Base-by-base conservation (phyloP, 2,329 filamentous ascomycete genomes). In the Hysterium pulicare region DNA sequence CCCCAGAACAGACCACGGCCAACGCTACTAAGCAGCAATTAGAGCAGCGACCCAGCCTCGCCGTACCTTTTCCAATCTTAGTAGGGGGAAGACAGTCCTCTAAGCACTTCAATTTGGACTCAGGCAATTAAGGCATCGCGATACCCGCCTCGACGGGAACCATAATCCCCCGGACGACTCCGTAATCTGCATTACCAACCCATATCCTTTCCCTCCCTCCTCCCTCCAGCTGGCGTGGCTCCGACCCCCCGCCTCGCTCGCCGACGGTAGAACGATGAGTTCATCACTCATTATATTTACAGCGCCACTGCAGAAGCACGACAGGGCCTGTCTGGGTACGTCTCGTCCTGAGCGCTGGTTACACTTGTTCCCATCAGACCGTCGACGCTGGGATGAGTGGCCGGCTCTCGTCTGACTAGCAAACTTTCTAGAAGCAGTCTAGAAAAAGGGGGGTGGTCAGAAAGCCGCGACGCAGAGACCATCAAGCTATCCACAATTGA, bases 391-490 rank as follows among this genome's bases (percentile, higher is more conserved):
- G 50, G 55, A 48, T 11, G 22, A 31, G 32, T 11, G 20, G 15
- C 21, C 19, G 26, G 34, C 33, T 42, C 30, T 45, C 13, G 42
- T 48, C 44, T 53, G 50, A 54, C 58, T 64, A 60, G 59, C 55
- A 49, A 38, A 39, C 53, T 50, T 67, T 67, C 64, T 62, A 66
- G 64, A 67, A 67, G 61, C 48, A 44, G 47, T 54, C 51, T 55
- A 45, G 57, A 62, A 65, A 53, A 58, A 54, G 54, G 57, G 53
- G 5, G 32, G 32, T 34, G 32, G 32, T 17, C 32, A 4, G n/a
- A 37, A 22, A 37, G 15, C 34, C 34, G 16, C 15, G 17, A 24
- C 5, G 20, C 34, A 20, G 16, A 23, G 19, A 24, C 34, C 34
- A 17, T n/a, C 3, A 22, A 10, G 6, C 21, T 3, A 19, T 37